Evolutionary conservation across 495 filamentous ascomycete species (phyloP), one percentile per base, ranked within the genome.

Genomic region (Penicillium soppii): DNA sequence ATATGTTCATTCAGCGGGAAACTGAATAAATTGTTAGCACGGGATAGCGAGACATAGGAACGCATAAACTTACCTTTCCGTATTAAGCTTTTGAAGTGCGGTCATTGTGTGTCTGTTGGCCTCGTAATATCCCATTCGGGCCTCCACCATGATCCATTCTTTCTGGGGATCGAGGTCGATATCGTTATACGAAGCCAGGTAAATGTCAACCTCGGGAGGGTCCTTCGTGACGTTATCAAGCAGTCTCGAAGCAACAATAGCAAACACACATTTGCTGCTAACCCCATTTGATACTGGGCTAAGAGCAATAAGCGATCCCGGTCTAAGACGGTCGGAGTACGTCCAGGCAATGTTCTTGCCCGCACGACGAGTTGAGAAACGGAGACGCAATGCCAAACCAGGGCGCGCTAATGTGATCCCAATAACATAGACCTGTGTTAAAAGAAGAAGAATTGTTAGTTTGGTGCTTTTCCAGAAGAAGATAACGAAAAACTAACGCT

Each of bases 121-220:
- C 62, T 96, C 91, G 45, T 80, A 95, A 58, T 88, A 95, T 3
- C 86, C 84, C 5, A 63, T 65, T 6, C 83, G 73, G 4, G 85
- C 74, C 58, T 95, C 89, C 0, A 94, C 75, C 89, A 96, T 94
- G 23, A 92, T 54, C 69, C 86, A 86, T 57, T 89, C 82, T 33
- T 81, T 62, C 22, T 80, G 76, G 2, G 89, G 82, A 61, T 96
- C 89, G 43, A 95, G 73, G 27, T 83, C 70, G 8, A 78, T 57
- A 47, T 91, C 84, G 13, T 82, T 72, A 0, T 79, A 59, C 5
- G 74, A 64, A 3, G 81, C 78, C 65, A 92, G 91, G 59, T 86
- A 84, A 2, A 96, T 72, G 50, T 96, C 89, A 7, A 96, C 79
- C 47, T 88, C 79, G 0, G 86, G 85, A 13, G 89, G 87, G 29